Base-by-base conservation (phyloP, 306 rosid genomes). In the Rosa lucieae region DNA sequence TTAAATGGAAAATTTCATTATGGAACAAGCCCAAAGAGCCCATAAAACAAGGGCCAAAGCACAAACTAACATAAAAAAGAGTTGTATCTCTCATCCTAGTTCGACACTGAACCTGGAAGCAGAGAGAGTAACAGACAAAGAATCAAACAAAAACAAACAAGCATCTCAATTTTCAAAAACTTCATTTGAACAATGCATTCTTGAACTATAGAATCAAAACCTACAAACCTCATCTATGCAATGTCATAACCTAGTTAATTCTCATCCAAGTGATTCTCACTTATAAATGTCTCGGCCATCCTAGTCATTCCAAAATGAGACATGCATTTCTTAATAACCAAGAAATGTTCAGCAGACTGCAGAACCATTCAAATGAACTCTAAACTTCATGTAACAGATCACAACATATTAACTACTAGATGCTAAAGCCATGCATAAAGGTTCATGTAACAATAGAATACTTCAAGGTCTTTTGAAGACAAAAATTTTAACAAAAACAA, bases 241-340 rank as follows among this genome's bases (percentile, higher is more conserved):
- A 68, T 9, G 14, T 43, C 10, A 37, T 12, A 39, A 37, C 12
- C 47, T 17, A 39, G 72, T 67, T 18, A 32, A 37, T 67, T 39
- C 72, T 67, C 73, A 43, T 68, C 10, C 3, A 42, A 4, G 18
- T 2, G 21, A 21, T 40, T 43, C 3, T 9, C 10, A 12, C 18
- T 11, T 68, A 20, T 20, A 68, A 20, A 68, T 37, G 3, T 80
- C 46, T 43, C 90, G 53, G 87, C 88, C 93, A 90, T 92, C 87
- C 99, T 94, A 88, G 62, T n/a, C 82, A 82, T 46, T 43, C 53
- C 82, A 88, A 78, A 82, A 40, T 70, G 72, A 40, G 74, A 71
- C 21, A 55, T 65, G 26, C 4, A 10, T 32, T 10, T 39, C 48
- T 55, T 6, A 18, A 10, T 2, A 42, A 52, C 0, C 43, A 1